phyloP scores from a whole-genome alignment of 345 rosid genomes.

The Cardamine chenopodiifolia region DNA sequence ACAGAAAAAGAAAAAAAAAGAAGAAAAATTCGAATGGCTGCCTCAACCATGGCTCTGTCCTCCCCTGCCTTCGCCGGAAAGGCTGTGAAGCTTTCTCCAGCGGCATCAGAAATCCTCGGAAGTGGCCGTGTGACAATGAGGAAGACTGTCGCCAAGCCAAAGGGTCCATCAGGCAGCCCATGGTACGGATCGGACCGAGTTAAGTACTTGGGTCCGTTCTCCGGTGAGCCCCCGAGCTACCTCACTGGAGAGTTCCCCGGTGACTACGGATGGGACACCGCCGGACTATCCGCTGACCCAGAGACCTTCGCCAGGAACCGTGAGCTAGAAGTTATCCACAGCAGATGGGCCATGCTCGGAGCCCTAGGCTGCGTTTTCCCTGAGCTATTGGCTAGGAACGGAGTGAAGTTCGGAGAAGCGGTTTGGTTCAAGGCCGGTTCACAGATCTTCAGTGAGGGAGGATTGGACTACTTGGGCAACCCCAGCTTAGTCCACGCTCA shows the following conservation, averaged over 20 bases:
- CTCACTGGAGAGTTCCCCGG: conserved; percentile 79
- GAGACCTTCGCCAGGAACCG: conserved; percentile 92
- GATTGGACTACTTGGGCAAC: conserved; percentile 84
- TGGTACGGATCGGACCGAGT: conserved; percentile 79
- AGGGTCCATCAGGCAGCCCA: conserved; percentile 54
- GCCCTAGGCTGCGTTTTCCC: conserved; percentile 83
- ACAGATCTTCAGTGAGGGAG: conserved; percentile 79
- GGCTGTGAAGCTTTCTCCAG: conserved; percentile 42
- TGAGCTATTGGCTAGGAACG: conserved; percentile 50
- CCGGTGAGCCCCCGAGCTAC: conserved; percentile 77
- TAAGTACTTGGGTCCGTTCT: conserved; percentile 83
- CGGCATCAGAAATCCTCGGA: conserved; percentile 37
- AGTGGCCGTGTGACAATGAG: conserved; percentile 46
- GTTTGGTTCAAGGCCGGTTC: conserved; percentile 53
- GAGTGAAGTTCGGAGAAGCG: conserved; percentile 45
- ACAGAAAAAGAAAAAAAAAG: not conserved
- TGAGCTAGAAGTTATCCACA: conserved; percentile 83
- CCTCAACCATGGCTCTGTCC: conserved; percentile 47
- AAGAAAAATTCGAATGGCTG: conserved; percentile 29
- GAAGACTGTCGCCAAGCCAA: conserved; percentile 40
- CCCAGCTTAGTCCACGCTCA: conserved; percentile 81
- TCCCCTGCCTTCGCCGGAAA: conserved; percentile 46
- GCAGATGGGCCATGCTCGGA: conserved; percentile 83
- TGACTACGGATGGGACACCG: conserved; percentile 52
- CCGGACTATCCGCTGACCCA: conserved; percentile 86